Evolutionary conservation across 1,139 yeast genomes (phyloP).

Genomic region (Pichia sp.): DNA sequence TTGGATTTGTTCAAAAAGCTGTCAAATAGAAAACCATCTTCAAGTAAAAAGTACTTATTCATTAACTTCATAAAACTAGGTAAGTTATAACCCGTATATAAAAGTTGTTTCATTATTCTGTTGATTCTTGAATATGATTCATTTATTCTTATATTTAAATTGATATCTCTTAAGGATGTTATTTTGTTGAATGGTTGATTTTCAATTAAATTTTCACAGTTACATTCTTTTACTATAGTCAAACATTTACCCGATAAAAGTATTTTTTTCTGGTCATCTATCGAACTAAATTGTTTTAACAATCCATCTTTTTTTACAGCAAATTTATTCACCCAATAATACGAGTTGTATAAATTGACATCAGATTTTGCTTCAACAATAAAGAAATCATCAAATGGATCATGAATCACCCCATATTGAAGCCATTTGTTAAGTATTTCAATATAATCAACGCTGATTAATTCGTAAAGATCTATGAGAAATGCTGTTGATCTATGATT

Average conservation of each 20-base stretch:
- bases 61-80: conserved; percentile 41
- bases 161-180: conserved; percentile 48
- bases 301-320: conserved; percentile 71
- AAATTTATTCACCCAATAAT: conserved; percentile 72
- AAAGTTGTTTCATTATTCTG: conserved; percentile 44
- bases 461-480: conserved; percentile 45
- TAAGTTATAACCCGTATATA: conserved; percentile 58
- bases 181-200: conserved; percentile 1
- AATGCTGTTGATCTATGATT: conserved; percentile 53
- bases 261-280: conserved; percentile 56
- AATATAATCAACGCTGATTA: conserved; percentile 60
- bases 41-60: conserved; percentile 51
- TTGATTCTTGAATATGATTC: conserved; percentile 69
- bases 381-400: conserved; percentile 79
- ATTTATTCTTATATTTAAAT: conserved; percentile 52
- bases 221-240: conserved; percentile 60
- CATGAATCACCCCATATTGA: conserved; percentile 63
- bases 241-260: conserved; percentile 80
- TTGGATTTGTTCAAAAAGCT: conserved; percentile 37
- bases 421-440: conserved; percentile 74
- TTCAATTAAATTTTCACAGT: conserved; percentile 25
- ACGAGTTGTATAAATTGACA: conserved; percentile 6
- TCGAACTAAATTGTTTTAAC: conserved; percentile 54
- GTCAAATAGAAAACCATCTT: conserved; percentile 43
- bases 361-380: conserved; percentile 35